Conservation (phyloP, 2,329 filamentous ascomycete genomes). For the Beauveria scarabaeidicola region DNA sequence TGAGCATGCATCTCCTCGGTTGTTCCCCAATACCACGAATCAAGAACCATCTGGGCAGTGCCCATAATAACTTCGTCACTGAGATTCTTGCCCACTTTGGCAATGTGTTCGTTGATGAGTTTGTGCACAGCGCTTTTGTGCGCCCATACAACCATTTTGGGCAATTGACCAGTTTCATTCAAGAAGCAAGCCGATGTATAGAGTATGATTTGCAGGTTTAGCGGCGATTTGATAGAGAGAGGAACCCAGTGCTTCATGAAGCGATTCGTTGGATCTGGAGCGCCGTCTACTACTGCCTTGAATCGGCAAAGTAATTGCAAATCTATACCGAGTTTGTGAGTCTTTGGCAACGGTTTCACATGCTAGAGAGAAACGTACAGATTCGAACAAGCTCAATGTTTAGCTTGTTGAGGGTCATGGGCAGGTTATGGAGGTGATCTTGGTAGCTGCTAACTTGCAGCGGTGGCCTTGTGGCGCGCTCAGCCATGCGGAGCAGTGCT, state of each 20-base stretch:
- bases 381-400: constrained; percentile 40
- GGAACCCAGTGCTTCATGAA: constrained; percentile 42
- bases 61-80: constrained; percentile 39
- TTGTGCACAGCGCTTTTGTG: constrained; percentile 35
- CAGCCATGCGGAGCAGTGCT: constrained; percentile 18
- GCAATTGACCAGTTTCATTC: constrained; percentile 38
- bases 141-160: constrained; percentile 32
- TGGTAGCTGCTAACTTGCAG: constrained; percentile 20
- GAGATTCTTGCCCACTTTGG: constrained; percentile 25
- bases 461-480: constrained; percentile 15
- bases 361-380: constrained; percentile 27
- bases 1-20: constrained; percentile 36
- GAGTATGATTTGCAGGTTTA: constrained; percentile 39
- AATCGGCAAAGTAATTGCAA: constrained; percentile 41
- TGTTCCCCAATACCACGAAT: constrained; percentile 48
- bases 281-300: constrained; percentile 41
- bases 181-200: constrained; percentile 45
- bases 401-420: constrained; percentile 32
- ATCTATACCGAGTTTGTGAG: constrained; percentile 24
- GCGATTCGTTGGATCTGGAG: constrained; percentile 33
- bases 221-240: constrained; percentile 39
- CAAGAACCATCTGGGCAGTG: constrained; percentile 39
- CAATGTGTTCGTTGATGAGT: constrained; percentile 40
- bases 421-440: constrained; percentile 32
- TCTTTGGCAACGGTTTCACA: not conserved